Base-by-base conservation (phyloP, 441 rosid genomes). In the Brassica hybrid region DNA sequence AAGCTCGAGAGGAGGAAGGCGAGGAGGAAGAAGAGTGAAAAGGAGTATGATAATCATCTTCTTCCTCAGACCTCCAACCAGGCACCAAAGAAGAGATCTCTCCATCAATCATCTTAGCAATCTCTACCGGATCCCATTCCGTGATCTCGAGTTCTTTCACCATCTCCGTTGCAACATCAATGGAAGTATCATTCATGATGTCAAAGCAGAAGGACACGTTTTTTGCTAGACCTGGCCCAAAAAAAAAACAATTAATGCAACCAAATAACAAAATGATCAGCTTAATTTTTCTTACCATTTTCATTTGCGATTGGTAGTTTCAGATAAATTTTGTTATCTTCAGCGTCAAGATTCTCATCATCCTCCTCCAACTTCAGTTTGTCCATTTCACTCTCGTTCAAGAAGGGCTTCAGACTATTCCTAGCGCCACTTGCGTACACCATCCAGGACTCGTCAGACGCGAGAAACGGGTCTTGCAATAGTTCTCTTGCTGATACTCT, bases 141-240 rank as follows among this genome's bases (percentile, higher is more conserved):
- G 75, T 67, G 54, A 90, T 79, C 59, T 86, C 88, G 23, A 90
- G 84, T 75, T 90, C 94, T 73, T 80, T 83, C 27, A 90, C 94
- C 94, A 90, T 90, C 77, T 90, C 92, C 21, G 9, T 72, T 32
- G 90, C 90, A 58, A 90, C 92, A 43, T 85, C 90, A 23, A 82
- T 52, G 4, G 88, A 77, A 27, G 90, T 87, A 67, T 90, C 91
- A 17, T 72, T 78, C 80, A 75, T 52, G 72, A 83, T 80, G 79
- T 88, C 91, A 48, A 87, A 90, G 54, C 88, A 88, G 65, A 90
- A 90, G 69, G 81, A 83, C 8, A 90, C 80, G 25, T 86, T 85
- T 38, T 86, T 75, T 3, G 71, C 69, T 32, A 69, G 27, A 65
- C 91, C 94, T 90, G 84, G 67, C 68, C 19, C 27, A 41, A 34